A percentile compares a stretch with the other conserved stretches of the same genome.
These are phyloP conservation scores for Trametes cingulata DNA, from an alignment of 768 basidiomycete species.

Conservation along the genomic window DNA sequence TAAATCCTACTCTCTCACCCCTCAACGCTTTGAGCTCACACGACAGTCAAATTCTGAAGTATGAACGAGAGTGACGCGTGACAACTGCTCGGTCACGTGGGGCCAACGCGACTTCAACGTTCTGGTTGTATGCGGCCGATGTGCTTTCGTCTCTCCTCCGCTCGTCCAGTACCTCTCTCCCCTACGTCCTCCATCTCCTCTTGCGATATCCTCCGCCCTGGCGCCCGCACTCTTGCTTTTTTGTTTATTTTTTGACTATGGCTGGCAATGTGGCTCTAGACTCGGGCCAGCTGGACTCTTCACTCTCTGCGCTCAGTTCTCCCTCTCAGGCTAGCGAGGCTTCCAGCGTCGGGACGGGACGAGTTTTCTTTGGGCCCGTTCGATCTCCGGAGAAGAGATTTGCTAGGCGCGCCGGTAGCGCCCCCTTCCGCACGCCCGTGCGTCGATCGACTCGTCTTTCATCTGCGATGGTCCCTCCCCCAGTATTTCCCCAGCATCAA, in stretches of 20 bases:
- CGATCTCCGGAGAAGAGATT: slow-evolving; percentile 55
- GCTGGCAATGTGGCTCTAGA: slow-evolving; percentile 20
- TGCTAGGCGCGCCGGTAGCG: slow-evolving; percentile 31
- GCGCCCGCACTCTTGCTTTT: background rate
- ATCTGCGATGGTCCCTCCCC: slow-evolving; percentile 29
- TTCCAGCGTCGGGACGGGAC: slow-evolving; percentile 41
- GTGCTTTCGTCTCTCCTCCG: slow-evolving; percentile 11
- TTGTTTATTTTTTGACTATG: slow-evolving; percentile 15
- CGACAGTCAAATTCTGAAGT: too few relatives aligned
- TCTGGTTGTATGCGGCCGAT: slow-evolving; percentile 16
- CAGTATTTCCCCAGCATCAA: slow-evolving; percentile 26
- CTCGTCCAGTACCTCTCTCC: background rate
- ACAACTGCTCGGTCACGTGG: slow-evolving; percentile 27
- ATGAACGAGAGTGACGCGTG: background rate
- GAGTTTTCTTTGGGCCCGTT: slow-evolving; percentile 52
- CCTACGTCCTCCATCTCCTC: slow-evolving; percentile 4
- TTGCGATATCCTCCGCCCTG: slow-evolving; percentile 5
- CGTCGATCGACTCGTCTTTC: slow-evolving; percentile 57
- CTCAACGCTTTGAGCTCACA: too few relatives aligned
- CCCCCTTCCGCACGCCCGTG: slow-evolving; percentile 36
- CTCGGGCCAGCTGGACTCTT: slow-evolving; percentile 7
- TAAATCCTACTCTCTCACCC: too few relatives aligned
- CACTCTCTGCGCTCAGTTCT: slow-evolving; percentile 9
- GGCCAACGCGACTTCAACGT: slow-evolving; percentile 32
- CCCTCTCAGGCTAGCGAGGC: slow-evolving; percentile 23